Conservation (phyloP, 208 protist species). For the Phytomonas sp. region DNA sequence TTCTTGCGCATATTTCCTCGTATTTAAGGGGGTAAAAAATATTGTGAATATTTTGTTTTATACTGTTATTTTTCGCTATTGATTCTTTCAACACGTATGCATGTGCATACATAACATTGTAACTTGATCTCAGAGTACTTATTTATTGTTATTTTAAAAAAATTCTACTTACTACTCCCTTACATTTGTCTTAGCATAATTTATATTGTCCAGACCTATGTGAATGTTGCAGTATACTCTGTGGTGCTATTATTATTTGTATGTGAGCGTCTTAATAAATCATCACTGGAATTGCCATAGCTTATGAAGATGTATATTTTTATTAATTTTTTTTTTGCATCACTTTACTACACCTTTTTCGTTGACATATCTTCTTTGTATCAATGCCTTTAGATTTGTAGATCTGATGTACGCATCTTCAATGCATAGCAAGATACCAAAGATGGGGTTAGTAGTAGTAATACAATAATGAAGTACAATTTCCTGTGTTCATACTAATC, state of each 20-base stretch:
- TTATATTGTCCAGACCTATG: background rate
- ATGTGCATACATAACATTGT: conserved; percentile 2
- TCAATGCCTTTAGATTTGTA: background rate
- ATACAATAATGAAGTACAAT: background rate
- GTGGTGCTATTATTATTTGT: conserved; percentile 2
- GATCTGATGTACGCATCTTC: background rate
- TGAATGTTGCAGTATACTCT: background rate
- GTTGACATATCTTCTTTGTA: background rate
- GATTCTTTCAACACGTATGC: background rate
- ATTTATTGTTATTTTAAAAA: background rate
- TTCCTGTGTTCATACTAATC: background rate
- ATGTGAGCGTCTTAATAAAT: conserved; percentile 1
- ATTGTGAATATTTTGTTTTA: background rate
- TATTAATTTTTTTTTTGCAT: conserved; percentile 10
- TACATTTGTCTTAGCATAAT: background rate
- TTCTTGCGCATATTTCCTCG: background rate
- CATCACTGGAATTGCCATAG: conserved; percentile 7
- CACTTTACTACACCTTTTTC: background rate
- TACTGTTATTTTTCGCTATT: background rate
- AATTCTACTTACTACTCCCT: background rate
- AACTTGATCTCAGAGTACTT: background rate
- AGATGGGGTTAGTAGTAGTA: background rate
- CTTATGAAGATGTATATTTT: conserved; percentile 9
- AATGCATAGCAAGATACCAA: background rate
- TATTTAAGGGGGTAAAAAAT: background rate